Base-by-base conservation (phyloP, 2,329 filamentous ascomycete genomes). In the Pseudogymnoascus sp. region DNA sequence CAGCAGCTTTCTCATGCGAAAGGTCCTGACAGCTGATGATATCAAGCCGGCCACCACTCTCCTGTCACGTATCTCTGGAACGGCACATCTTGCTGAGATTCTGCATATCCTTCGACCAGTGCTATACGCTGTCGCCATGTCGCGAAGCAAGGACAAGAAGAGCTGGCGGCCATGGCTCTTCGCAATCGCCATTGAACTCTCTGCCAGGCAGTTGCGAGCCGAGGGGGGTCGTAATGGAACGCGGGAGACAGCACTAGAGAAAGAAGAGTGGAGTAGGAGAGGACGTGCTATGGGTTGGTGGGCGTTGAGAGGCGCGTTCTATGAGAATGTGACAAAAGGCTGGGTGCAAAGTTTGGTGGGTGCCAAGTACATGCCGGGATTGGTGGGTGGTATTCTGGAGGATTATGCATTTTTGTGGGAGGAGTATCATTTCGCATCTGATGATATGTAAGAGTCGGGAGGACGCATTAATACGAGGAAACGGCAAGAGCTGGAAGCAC, bases 361-460 rank as follows among this genome's bases (percentile, higher is more conserved):
- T 57, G 86, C 85, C 66, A 88, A 87, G 70, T 86, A 89, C 59
- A 80, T 96, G 74, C 83, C 95, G 54, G 86, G 89, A 66, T 84
- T 99, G 71, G 80, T 96, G 22, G 89, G 87, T 7, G 90, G 89
- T 62, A 88, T 99, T 50, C 75, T 97, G 65, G 92, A 97, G 72
- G 94, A 99, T 73, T 99, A 99, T 72, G 90, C 96, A 74, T 97
- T 95, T 73, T 79, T 99, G 33, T 99, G 94, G 94, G 92, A 97
- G 75, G 92, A 95, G 69, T 97, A 97, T 74, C 95, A 97, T 75
- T 99, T 97, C 41, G 57, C 57, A 16, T 58, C 57, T 16, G 57
- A 58, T 38, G 57, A 58, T 25, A 58, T 58, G 57, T 58, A 58
- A 58, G 25, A 38, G 47, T 54, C 11, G 12, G 47, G 33, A 33